These are phyloP conservation scores for Arabis alpina DNA, from an alignment of 345 rosid species.

Conservation along the genomic window DNA sequence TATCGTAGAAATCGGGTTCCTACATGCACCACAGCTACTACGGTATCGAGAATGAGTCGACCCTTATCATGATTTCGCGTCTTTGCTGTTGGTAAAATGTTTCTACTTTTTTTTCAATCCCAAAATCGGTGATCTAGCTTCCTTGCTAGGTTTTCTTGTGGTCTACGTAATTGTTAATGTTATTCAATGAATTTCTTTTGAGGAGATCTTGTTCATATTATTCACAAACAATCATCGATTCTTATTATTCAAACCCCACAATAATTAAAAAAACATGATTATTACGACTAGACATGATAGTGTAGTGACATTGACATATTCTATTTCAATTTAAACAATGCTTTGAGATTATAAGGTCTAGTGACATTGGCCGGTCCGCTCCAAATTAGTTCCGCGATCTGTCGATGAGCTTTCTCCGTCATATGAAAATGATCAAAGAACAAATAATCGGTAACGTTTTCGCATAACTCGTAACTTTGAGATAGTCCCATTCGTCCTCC, in stretches of 20 bases:
- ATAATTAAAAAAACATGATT: background rate
- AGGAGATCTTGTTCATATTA: background rate
- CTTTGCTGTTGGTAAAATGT: too few relatives aligned
- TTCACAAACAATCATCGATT: background rate
- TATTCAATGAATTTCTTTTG: too few relatives aligned
- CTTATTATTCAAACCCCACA: conserved; percentile 6
- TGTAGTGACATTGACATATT: conserved; percentile 23
- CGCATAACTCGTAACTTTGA: conserved; percentile 37
- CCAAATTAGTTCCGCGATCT: conserved; percentile 51
- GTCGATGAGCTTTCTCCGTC: conserved; percentile 44
- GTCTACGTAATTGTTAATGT: too few relatives aligned
- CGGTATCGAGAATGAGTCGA: too few relatives aligned
- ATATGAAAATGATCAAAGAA: conserved; percentile 52
- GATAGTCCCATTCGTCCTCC: conserved; percentile 40
- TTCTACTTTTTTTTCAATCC: too few relatives aligned
- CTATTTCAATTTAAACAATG: conserved; percentile 36
- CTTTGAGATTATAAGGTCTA: conserved; percentile 49
- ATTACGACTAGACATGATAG: background rate
- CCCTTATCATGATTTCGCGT: too few relatives aligned
- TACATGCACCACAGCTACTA: too few relatives aligned
- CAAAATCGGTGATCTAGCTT: too few relatives aligned
- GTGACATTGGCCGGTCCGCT: conserved; percentile 37
- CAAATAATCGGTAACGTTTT: conserved; percentile 40
- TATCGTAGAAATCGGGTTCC: too few relatives aligned
- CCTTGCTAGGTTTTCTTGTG: too few relatives aligned